Base-by-base conservation (phyloP, 176 grass and related monocot species). In the Carex scoparia region DNA sequence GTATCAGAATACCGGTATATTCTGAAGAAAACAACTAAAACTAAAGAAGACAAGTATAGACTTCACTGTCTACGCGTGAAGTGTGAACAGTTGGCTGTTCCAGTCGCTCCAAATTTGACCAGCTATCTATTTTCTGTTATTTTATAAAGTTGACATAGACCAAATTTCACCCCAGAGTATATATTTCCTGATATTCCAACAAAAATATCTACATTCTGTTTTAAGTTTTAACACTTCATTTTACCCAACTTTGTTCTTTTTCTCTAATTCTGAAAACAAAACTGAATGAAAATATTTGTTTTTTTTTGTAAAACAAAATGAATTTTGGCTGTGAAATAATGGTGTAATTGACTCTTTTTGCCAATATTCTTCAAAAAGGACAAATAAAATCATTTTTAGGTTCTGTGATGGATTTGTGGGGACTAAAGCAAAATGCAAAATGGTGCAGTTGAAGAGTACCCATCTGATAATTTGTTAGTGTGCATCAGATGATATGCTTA, bases 381-480 rank as follows among this genome's bases (percentile, higher is more conserved):
- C 42, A 8, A 14, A 19, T 5, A 23, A 40, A 60, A 40, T 14
- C 31, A 65, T 55, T 35, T 30, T 48, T 23, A 23, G 3, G 61
- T 68, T 32, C 19, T 68, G 23, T 69, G 46, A 13, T 81, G 79
- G 59, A 65, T 30, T 49, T 83, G 81, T 83, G 81, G 81, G 61
- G 61, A 67, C 80, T 51, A 10, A 40, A 46, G 13, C 4, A 32
- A 54, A 78, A 78, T 14, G 16, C 10, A 67, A 55, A 55, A 66
- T 83, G 61, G 7, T 69, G 81, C 40, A 4, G 81, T 83, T 83
- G 81, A 83, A 68, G 81, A 66, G 81, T 69, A 15, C 3, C 81
- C 40, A 68, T 83, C 81, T 69, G 12, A 37, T 53, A 69, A 31
- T 83, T 83, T 83, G 61, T 68, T 13, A 49, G 10, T 44, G 73